Base-by-base conservation (phyloP, 441 rosid genomes). In the Metrosideros polymorpha region DNA sequence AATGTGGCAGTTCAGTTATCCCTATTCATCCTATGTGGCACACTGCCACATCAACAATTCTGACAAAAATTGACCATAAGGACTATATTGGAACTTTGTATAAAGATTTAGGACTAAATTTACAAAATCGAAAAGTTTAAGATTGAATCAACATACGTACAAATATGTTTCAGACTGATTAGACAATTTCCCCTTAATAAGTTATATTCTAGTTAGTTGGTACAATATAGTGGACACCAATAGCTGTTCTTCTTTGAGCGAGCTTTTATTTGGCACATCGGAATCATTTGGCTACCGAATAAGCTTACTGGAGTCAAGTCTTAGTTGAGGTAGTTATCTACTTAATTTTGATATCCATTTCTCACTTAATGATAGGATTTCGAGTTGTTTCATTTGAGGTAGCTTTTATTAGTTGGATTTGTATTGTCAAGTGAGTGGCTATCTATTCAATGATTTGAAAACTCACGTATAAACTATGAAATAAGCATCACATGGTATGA, bases 1-100 rank as follows among this genome's bases (percentile, higher is more conserved):
- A 27, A 55, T 0, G 3, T 55, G 9, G 59, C 14, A 55, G 25
- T 55, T 9, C 0, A 25, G 1, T 55, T 3, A 55, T 55, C 1
- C 3, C 29, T 0, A 9, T 0, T 12, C 0, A 0, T 55, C 6
- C 14, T 25, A 9, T 0, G 0, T 55, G 13, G 1, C 29, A 25
- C 9, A n/a, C n/a, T n/a, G n/a, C n/a, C n/a, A n/a, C n/a, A n/a
- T n/a, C n/a, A n/a, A n/a, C n/a, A n/a, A n/a, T n/a, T n/a, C n/a
- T n/a, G n/a, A n/a, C n/a, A n/a, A n/a, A n/a, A n/a, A n/a, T n/a
- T n/a, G n/a, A n/a, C n/a, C n/a, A n/a, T n/a, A n/a, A n/a, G n/a
- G n/a, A n/a, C n/a, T n/a, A n/a, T 13, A 10, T 9, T 55, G 13
- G 1, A 55, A 55, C 13, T 55, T 55, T 2, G 0, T 5, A 9